A percentile compares a stretch with the other conserved stretches of the same genome.
Evolutionary conservation across 768 basidiomycete species (phyloP).

Genomic region (Hygrocybe coccinea): DNA sequence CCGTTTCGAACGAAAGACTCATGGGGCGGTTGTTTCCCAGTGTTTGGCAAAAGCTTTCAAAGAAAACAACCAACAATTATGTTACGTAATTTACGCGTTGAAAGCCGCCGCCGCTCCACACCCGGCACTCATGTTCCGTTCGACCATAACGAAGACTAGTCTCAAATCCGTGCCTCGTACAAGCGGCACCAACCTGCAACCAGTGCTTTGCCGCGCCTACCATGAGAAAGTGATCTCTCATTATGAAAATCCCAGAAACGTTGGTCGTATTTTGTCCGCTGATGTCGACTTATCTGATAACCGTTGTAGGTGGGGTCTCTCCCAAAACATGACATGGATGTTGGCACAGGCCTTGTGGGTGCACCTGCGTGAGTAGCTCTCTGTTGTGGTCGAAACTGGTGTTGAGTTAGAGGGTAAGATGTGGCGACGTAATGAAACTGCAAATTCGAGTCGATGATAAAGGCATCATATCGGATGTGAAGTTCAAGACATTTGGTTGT

Average conservation of each 20-base stretch:
- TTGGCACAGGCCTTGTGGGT: constrained; percentile 96
- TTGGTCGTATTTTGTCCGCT: constrained; percentile 42
- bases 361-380: constrained; percentile 77
- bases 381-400: not conserved
- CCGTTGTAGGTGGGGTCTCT: constrained; percentile 84
- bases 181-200: constrained; percentile 38
- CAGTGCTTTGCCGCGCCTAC: constrained; percentile 66
- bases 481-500: constrained; percentile 99
- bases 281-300: constrained; percentile 56
- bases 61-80: not conserved
- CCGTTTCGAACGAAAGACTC: not conserved
- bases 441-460: constrained; percentile 96
- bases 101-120: constrained; percentile 4
- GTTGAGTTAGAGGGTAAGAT: constrained; percentile 42
- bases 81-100: constrained; percentile 2
- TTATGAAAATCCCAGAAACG: constrained; percentile 96
- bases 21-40: constrained; percentile 6
- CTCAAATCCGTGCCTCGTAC: constrained; percentile 42
- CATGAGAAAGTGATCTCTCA: constrained; percentile 97
- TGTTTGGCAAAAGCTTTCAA: constrained; percentile 3
- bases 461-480: constrained; percentile 95
- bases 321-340: constrained; percentile 84
- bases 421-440: constrained; percentile 99
- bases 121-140: constrained; percentile 61
- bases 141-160: constrained; percentile 49